Percentiles rank a stretch among this genome's conserved stretches.
These are phyloP conservation scores for Boletellus dicymbophilus DNA, from an alignment of 1,284 basidiomycete genomes.

Conservation along the genomic window DNA sequence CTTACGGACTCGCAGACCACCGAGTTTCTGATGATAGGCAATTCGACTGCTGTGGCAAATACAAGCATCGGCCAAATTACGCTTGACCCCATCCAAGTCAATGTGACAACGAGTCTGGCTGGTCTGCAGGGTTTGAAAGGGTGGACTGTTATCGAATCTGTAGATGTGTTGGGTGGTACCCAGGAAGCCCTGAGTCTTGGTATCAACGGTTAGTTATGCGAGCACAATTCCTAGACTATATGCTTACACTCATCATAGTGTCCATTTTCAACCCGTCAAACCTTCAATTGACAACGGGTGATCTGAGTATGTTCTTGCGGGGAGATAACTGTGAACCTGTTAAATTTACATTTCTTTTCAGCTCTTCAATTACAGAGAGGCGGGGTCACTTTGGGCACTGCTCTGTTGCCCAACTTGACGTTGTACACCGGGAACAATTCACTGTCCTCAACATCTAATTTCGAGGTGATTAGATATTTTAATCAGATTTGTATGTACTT, in stretches of 20 bases:
- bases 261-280: conserved; percentile 76
- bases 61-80: conserved; percentile 70
- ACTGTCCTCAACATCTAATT: conserved; percentile 47
- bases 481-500: neutral
- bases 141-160: conserved; percentile 56
- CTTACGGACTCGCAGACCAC: conserved; percentile 48
- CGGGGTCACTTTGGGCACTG: conserved; percentile 55
- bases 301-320: conserved; percentile 48
- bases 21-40: conserved; percentile 63
- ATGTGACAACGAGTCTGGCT: conserved; percentile 65
- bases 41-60: conserved; percentile 65
- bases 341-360: conserved; percentile 19
- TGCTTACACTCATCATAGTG: conserved; percentile 38
- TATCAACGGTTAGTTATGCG: conserved; percentile 48
- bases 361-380: conserved; percentile 59
- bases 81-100: conserved; percentile 75
- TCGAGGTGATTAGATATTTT: conserved; percentile 39
- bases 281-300: conserved; percentile 60
- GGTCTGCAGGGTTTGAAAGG: conserved; percentile 68
- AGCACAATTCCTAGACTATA: neutral
- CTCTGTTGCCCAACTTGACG: conserved; percentile 58
- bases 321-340: neutral
- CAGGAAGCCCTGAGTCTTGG: conserved; percentile 59
- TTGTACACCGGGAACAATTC: conserved; percentile 62
- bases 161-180: conserved; percentile 75